Evolutionary conservation across 2,329 filamentous ascomycete genomes (phyloP).

Genomic region (Kalaharituber pfeilii): DNA sequence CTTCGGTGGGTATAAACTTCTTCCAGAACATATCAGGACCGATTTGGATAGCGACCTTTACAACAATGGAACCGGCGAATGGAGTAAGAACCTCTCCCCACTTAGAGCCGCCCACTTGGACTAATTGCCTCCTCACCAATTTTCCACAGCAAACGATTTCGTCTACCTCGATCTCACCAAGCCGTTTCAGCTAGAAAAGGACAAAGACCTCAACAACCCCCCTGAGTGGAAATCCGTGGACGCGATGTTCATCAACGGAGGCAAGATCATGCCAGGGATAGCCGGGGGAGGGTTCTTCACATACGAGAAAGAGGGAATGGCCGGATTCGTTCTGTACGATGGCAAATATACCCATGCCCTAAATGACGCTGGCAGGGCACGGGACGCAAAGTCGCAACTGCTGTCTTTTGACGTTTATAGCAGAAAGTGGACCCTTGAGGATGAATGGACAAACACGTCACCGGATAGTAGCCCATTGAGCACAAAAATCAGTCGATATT

Average conservation of each 20-base stretch:
- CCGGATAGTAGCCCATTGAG: neutral
- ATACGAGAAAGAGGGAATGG: neutral
- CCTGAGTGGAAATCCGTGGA: neutral
- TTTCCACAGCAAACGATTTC: neutral
- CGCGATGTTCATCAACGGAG: neutral
- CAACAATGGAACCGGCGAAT: constrained; percentile 2
- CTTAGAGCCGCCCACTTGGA: neutral
- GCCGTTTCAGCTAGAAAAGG: neutral
- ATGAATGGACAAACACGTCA: neutral
- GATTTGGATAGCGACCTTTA: neutral
- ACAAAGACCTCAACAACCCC: neutral
- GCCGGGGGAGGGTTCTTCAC: neutral
- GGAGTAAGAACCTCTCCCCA: neutral
- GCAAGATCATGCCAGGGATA: neutral
- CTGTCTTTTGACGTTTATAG: neutral
- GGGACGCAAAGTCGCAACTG: neutral
- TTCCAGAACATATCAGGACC: neutral
- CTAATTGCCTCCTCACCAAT: neutral
- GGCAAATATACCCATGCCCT: constrained; percentile 3
- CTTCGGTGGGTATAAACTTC: constrained; percentile 1
- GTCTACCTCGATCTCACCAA: constrained; percentile 2
- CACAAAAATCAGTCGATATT: neutral
- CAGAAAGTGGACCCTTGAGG: neutral
- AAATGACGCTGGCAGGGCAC: neutral
- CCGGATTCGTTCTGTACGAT: constrained; percentile 3